phyloP scores from a whole-genome alignment of 495 filamentous ascomycete species.

The Pyrenula aspistea region DNA sequence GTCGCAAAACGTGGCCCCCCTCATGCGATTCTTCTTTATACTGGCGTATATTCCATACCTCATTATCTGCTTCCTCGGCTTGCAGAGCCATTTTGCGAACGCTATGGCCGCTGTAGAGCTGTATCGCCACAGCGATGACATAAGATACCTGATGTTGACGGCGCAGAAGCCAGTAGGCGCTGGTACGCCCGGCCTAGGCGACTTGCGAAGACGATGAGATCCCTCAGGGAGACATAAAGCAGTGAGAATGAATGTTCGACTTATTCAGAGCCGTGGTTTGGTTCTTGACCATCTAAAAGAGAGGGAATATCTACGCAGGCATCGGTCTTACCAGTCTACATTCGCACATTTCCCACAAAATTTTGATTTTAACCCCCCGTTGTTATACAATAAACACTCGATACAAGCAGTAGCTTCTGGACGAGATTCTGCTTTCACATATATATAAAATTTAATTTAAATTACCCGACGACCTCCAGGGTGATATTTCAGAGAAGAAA shows the following conservation, averaged over 20 bases:
- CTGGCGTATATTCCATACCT: slow-evolving; percentile 39
- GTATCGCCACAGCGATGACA: slow-evolving; percentile 13
- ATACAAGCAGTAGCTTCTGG: too few relatives aligned
- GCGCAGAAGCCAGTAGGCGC: background rate
- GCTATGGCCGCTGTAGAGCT: slow-evolving; percentile 31
- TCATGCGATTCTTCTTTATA: slow-evolving; percentile 29
- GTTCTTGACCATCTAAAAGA: background rate
- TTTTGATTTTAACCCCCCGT: background rate
- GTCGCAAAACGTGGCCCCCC: slow-evolving; percentile 29
- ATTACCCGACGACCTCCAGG: too few relatives aligned
- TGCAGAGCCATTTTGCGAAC: slow-evolving; percentile 35
- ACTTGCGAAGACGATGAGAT: background rate
- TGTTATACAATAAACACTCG: too few relatives aligned
- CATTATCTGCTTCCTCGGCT: slow-evolving; percentile 29
- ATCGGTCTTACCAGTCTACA: background rate
- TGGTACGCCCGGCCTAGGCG: background rate
- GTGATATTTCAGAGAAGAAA: too few relatives aligned
- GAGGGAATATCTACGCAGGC: background rate
- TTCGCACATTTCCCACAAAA: background rate
- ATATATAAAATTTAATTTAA: too few relatives aligned
- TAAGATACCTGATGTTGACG: background rate
- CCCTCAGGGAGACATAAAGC: background rate
- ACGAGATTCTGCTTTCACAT: too few relatives aligned
- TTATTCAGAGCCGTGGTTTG: background rate
- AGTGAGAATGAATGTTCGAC: background rate